Evolutionary conservation across 1,284 basidiomycete species (phyloP).

Genomic region (Blastosporella zonata): DNA sequence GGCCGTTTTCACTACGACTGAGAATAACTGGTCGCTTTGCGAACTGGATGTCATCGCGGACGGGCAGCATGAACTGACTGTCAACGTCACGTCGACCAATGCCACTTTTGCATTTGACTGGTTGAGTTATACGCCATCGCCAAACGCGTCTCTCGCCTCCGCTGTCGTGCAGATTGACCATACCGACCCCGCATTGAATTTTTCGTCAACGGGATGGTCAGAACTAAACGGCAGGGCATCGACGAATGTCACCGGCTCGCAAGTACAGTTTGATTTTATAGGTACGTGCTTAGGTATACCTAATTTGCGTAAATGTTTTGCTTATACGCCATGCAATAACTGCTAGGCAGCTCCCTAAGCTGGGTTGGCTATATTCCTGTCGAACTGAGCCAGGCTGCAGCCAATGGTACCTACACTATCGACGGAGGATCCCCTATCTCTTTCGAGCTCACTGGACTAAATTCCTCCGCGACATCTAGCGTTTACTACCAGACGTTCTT

Average conservation of each 20-base stretch:
- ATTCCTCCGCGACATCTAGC: background rate
- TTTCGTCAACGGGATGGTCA: background rate
- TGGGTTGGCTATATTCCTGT: conserved; percentile 4
- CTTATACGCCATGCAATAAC: background rate
- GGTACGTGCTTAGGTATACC: background rate
- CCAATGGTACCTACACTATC: background rate
- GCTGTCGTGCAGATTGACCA: background rate
- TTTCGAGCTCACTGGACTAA: background rate
- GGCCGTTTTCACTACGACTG: background rate
- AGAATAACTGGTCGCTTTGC: conserved; percentile 1
- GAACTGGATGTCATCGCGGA: background rate
- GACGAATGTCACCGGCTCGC: background rate
- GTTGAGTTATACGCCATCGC: background rate
- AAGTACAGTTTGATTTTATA: conserved; percentile 1
- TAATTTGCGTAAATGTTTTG: background rate
- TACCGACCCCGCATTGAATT: background rate
- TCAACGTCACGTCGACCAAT: background rate
- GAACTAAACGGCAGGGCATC: background rate
- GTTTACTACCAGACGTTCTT: conserved; percentile 3
- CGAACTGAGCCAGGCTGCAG: background rate
- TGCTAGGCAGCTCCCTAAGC: background rate
- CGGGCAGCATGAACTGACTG: conserved; percentile 1
- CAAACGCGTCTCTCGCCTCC: background rate
- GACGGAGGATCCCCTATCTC: background rate
- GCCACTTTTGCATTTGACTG: conserved; percentile 1